These are phyloP conservation scores for Nicotiana paniculata DNA, from an alignment of 257 asterid genomes.

Conservation along the genomic window DNA sequence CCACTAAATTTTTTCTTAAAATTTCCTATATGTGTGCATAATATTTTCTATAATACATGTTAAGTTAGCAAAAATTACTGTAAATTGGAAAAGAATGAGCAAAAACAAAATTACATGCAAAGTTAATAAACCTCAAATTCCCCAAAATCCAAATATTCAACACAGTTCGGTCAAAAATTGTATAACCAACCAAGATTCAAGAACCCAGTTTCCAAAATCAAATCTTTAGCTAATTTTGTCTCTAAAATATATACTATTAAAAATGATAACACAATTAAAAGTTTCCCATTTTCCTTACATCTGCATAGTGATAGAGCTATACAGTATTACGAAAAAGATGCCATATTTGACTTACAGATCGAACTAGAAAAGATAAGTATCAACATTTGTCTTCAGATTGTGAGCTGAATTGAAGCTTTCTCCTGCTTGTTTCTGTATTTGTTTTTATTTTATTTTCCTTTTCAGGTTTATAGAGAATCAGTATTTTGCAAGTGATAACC, in stretches of 20 bases:
- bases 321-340: background rate
- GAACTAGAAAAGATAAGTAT: background rate
- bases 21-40: background rate
- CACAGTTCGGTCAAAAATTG: background rate
- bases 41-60: background rate
- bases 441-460: no score
- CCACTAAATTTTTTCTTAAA: background rate
- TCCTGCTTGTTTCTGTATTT: background rate
- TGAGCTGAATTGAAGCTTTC: background rate
- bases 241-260: background rate
- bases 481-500: no score
- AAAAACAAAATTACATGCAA: background rate
- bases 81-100: background rate
- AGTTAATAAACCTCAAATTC: background rate
- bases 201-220: slow-evolving; percentile 30
- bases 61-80: background rate
- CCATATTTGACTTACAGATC: background rate
- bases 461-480: no score
- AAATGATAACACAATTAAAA: background rate
- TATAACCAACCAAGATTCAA: slow-evolving; percentile 8
- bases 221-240: slow-evolving; percentile 20
- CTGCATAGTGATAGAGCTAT: background rate
- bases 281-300: background rate
- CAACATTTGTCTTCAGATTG: background rate
- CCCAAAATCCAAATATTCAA: background rate